Percentiles rank a stretch among this genome's conserved stretches.
Evolutionary conservation across 164 flowering plant genomes (phyloP).

Genomic region (Stephania japonica): DNA sequence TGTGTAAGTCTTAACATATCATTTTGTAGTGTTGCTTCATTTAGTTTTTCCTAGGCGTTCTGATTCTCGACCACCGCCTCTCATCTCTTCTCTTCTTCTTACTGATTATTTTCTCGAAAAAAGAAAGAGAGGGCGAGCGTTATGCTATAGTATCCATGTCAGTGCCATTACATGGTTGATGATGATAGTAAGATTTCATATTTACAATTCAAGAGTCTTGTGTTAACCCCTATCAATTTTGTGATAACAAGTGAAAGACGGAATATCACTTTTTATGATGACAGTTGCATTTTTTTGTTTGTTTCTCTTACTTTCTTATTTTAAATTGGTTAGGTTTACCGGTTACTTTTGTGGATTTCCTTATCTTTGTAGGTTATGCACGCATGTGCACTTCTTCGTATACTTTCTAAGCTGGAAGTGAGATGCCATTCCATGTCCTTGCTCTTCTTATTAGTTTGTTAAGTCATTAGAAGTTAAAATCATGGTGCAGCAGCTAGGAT

Average conservation of each 20-base stretch:
- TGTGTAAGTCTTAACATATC: background rate
- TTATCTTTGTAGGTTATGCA: background rate
- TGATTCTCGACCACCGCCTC: no score
- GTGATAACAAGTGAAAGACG: no score
- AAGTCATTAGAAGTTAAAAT: background rate
- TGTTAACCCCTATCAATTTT: no score
- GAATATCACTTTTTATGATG: no score
- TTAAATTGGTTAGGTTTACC: background rate
- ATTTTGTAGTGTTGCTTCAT: background rate
- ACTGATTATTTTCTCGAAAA: background rate
- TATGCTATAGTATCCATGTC: background rate
- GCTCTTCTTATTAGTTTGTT: background rate
- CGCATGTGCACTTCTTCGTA: background rate
- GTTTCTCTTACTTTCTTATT: no score
- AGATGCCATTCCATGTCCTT: background rate
- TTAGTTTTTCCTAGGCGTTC: background rate
- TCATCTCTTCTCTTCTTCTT: background rate
- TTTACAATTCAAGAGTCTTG: no score
- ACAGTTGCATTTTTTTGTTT: no score
- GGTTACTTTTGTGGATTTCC: background rate
- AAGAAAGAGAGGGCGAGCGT: background rate
- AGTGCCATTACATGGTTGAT: no score
- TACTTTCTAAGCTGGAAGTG: background rate
- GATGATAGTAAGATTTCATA: no score
- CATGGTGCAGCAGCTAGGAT: background rate